Base-by-base conservation (phyloP, 2,329 filamentous ascomycete genomes). In the Chrysoporthe puriensis region DNA sequence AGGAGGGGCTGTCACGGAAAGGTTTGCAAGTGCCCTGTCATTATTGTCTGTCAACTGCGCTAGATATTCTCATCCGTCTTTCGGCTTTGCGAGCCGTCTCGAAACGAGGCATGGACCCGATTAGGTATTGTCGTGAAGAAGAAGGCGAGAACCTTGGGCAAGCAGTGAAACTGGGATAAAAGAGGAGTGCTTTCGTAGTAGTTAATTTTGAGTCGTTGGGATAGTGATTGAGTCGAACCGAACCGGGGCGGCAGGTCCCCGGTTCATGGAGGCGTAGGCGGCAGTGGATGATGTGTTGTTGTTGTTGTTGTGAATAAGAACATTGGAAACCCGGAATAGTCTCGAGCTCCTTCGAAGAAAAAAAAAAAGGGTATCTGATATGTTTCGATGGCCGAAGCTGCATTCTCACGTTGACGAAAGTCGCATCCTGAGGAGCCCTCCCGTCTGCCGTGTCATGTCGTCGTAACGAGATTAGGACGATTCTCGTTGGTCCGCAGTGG, bases 381-480 rank as follows among this genome's bases (percentile, higher is more conserved):
- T 68, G 68, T 67, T 67, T 62, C 61, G 66, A 70, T 63, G 62
- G 66, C 66, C 68, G 64, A 63, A 68, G 57, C 59, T 70, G 65
- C 66, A 63, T 52, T 60, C 66, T 66, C 61, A 48, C 44, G 34
- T 40, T 40, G 63, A 65, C 63, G 58, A 63, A 48, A 66, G 67
- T 44, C 60, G 64, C 58, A 63, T 61, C 64, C 42, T 59, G 42
- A 63, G 26, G 66, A 59, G 59, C 66, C 59, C 58, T 69, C 65
- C 62, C 46, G 59, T 63, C 68, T 48, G 56, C 54, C 54, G 58
- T 65, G 42, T 66, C 68, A 62, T 70, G 59, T 70, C 68, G 62
- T 70, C 68, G 63, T 68, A 70, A 70, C 69, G 69, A 70, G 69
- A 70, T 69, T 69, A 63, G 63, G 69, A 64, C 69, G 69, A 61